A percentile compares a stretch with the other conserved stretches of the same genome.
phyloP scores from a whole-genome alignment of 495 filamentous ascomycete species.

The Clavariopsis aquatica region DNA sequence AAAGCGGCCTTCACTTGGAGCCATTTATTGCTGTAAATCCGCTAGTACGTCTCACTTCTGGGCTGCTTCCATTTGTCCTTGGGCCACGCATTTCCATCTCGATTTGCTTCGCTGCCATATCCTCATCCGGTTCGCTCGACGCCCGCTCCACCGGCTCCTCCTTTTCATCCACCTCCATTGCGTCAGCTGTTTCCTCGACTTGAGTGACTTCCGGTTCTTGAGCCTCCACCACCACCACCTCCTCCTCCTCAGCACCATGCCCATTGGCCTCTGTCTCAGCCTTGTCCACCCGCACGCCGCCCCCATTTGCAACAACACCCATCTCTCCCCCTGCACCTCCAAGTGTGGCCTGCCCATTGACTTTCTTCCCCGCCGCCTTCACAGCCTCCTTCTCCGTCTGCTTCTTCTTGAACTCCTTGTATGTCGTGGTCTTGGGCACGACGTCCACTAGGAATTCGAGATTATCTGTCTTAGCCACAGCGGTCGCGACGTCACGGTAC shows the following conservation, averaged over 20 bases:
- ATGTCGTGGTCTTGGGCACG: constrained; percentile 80
- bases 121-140: constrained; percentile 19
- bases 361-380: constrained; percentile 6
- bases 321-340: background rate
- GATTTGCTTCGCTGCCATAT: constrained; percentile 33
- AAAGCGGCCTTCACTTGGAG: constrained; percentile 1
- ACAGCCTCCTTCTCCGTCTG: constrained; percentile 16
- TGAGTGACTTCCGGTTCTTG: background rate
- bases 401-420: constrained; percentile 69
- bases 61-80: constrained; percentile 19
- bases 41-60: constrained; percentile 2
- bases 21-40: constrained; percentile 35
- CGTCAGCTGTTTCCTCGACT: constrained; percentile 2
- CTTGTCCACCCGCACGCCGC: background rate
- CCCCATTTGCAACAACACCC: constrained; percentile 9
- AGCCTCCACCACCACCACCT: background rate
- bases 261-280: constrained; percentile 1
- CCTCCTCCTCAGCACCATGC: background rate
- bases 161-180: constrained; percentile 32
- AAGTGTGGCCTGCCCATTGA: background rate
- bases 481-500: constrained; percentile 93
- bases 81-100: constrained; percentile 40
- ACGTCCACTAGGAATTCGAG: constrained; percentile 94
- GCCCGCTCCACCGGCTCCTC: background rate
- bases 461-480: constrained; percentile 85